Base-by-base conservation (phyloP, 2,329 filamentous ascomycete species). In the Exophiala oligosperma region DNA sequence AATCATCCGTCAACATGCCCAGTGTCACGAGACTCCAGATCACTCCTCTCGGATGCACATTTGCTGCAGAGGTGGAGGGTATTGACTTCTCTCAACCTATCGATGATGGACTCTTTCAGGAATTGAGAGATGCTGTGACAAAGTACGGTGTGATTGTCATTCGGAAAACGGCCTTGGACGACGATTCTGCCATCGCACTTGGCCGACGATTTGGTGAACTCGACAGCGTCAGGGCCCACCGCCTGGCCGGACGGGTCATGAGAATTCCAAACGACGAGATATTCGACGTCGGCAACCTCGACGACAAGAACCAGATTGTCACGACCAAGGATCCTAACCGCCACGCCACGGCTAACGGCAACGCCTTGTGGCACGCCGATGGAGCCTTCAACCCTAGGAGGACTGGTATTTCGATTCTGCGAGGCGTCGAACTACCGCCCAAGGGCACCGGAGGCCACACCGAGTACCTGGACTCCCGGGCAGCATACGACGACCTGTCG, bases 401-500 rank as follows among this genome's bases (percentile, higher is more conserved):
- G 6, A 23, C 28, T n/a, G 29, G 46, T 23, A 28, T 41, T 23
- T 55, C 52, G 5, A 8, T 49, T n/a, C 35, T 55, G 26, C 35
- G 29, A 28, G 43, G 32, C 4, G 29, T 41, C 29, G 21, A 49
- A 23, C 17, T 55, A 23, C 52, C 52, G 3, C 52, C 52, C 2
- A 26, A 29, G 6, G 52, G 52, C 11, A 48, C 46, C 17, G 46
- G 46, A 7, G 52, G 52, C 1, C 40, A 38, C 14, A 57, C 55
- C 3, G 55, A 57, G 43, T 56, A 32, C 17, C 6, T 46, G 11
- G 54, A 56, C 40, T 21, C 48, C 12, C 47, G 55, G 4, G 41
- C 49, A 12, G 55, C 55, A 23, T 57, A 57, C 21, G 43, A 54
- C 14, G 55, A 57, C 11, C 55, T 57, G 23, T 44, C 55, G 2